Evolutionary conservation across 805 yeast genomes (phyloP).

Genomic region (Wickerhamiella parazyma): DNA sequence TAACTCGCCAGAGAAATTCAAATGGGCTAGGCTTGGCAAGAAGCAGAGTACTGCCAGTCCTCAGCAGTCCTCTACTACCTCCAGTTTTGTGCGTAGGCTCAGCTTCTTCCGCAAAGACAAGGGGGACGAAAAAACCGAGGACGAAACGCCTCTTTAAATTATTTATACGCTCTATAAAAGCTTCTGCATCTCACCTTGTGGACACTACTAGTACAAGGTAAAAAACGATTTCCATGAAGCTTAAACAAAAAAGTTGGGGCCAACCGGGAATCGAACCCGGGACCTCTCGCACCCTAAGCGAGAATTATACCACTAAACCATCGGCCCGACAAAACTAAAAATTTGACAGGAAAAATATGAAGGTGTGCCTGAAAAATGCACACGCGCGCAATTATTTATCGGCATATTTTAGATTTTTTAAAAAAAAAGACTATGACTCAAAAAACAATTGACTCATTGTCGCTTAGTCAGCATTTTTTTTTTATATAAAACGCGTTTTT

Average conservation of each 20-base stretch:
- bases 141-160: not conserved
- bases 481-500: too few species aligned
- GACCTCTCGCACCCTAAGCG: conserved; percentile 14
- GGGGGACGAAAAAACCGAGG: not conserved
- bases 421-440: too few species aligned
- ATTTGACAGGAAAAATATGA: not conserved
- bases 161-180: not conserved
- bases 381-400: too few species aligned
- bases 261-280: conserved; percentile 13
- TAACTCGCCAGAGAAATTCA: conserved; percentile 8
- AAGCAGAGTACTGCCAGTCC: conserved; percentile 1
- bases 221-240: not conserved
- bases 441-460: too few species aligned
- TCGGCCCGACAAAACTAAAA: conserved; percentile 4
- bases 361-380: not conserved
- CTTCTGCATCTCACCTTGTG: not conserved
- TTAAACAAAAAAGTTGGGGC: conserved; percentile 6
- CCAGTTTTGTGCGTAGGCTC: conserved; percentile 9
- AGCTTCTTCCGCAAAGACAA: conserved; percentile 10
- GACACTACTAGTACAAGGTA: not conserved
- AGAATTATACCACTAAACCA: conserved; percentile 13
- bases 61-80: not conserved
- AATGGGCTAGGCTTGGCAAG: conserved; percentile 5
- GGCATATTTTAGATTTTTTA: too few species aligned
- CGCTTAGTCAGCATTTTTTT: too few species aligned